phyloP scores from a whole-genome alignment of 2,329 filamentous ascomycete genomes.

The Epichloe scottii region DNA sequence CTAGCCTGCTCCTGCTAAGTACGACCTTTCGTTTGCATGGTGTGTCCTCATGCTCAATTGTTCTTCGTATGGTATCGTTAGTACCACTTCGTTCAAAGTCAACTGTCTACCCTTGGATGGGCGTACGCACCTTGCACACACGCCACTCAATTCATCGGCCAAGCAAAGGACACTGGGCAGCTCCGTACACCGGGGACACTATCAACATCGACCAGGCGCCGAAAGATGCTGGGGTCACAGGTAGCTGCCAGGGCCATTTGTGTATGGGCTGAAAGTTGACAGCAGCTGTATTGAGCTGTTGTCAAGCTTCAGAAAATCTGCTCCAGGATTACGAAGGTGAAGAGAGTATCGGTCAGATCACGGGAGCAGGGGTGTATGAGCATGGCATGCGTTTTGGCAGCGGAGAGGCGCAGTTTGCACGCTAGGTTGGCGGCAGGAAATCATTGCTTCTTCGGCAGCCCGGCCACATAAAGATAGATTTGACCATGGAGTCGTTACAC shows the following conservation, averaged over 20 bases:
- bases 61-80: too few relatives aligned
- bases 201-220: slow-evolving; percentile 5
- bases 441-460: not conserved
- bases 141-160: not conserved
- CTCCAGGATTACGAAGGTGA: not conserved
- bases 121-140: not conserved
- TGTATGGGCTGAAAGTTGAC: not conserved
- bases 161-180: too few relatives aligned
- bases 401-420: not conserved
- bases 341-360: not conserved
- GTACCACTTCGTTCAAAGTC: not conserved
- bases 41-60: not conserved
- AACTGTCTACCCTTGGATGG: not conserved
- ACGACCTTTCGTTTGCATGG: not conserved
- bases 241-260: not conserved
- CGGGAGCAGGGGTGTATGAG: not conserved
- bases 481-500: not conserved
- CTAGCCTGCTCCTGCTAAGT: not conserved
- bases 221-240: slow-evolving; percentile 8
- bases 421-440: not conserved
- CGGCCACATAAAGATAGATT: not conserved
- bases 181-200: not conserved
- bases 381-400: not conserved
- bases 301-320: not conserved
- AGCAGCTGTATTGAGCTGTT: not conserved